phyloP scores from a whole-genome alignment of 2,329 filamentous ascomycete species.

The Colletotrichum lupini region DNA sequence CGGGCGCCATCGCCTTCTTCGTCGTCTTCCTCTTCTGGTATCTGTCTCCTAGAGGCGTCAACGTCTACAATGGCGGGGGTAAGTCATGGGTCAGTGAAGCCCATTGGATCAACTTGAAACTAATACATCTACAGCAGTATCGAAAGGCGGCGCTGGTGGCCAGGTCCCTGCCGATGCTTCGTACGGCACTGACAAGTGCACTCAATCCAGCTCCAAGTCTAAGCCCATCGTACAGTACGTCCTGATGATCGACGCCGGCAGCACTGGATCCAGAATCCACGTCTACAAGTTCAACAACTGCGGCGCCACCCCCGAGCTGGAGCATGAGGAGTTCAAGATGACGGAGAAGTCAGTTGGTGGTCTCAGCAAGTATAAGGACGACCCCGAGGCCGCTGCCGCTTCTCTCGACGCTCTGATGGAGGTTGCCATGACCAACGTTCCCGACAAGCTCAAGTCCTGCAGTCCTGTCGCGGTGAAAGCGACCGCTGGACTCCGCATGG shows the following conservation, averaged over 20 bases:
- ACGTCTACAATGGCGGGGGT: slow-evolving; percentile 61
- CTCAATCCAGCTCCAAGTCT: slow-evolving; percentile 83
- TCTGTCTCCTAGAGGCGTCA: slow-evolving; percentile 68
- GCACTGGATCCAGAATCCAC: slow-evolving; percentile 97
- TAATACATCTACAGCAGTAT: slow-evolving; percentile 38
- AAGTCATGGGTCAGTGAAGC: slow-evolving; percentile 35
- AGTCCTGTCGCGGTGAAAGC: slow-evolving; percentile 97
- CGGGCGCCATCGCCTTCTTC: slow-evolving; percentile 69
- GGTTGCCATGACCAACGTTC: slow-evolving; percentile 85
- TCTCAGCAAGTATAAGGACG: slow-evolving; percentile 86
- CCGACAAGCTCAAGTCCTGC: slow-evolving; percentile 90
- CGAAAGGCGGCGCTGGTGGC: slow-evolving; percentile 47
- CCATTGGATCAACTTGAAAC: slow-evolving; percentile 14
- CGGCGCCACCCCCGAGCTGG: slow-evolving; percentile 92
- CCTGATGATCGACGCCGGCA: slow-evolving; percentile 98
- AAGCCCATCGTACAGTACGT: slow-evolving; percentile 98
- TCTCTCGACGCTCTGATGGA: slow-evolving; percentile 90
- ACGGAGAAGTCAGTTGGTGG: slow-evolving; percentile 87
- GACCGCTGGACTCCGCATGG: slow-evolving; percentile 89
- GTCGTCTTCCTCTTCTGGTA: slow-evolving; percentile 73
- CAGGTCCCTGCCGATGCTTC: slow-evolving; percentile 70
- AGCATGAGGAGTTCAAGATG: slow-evolving; percentile 93
- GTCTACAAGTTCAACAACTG: slow-evolving; percentile 99
- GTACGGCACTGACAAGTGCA: slow-evolving; percentile 79
- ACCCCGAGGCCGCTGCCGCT: slow-evolving; percentile 88